Evolutionary conservation across 306 rosid genomes (phyloP), one percentile per base, ranked within the genome.

Genomic region (Medicago lupulina): DNA sequence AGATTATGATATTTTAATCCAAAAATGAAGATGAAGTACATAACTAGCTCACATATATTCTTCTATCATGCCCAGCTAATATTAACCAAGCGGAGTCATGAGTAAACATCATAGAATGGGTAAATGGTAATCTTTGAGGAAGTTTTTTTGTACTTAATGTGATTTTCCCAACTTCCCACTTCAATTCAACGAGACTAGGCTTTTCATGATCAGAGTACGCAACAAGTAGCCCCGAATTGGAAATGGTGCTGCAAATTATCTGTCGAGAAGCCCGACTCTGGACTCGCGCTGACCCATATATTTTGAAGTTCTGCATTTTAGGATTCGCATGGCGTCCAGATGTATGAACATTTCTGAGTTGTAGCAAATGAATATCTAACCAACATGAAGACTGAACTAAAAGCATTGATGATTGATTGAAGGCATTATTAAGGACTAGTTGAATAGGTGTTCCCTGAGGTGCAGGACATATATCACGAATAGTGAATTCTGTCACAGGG

Each of bases 381-480:
- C 84, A 86, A 65, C 72, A 74, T 8, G 95, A 81, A 71, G 86
- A 85, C 83, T 91, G 98, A 71, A 94, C 90, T 59, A 94, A 87
- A 84, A 94, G 89, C 79, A 90, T 76, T n/a, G 96, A 73, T 12
- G 88, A 70, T 76, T 87, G 85, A 78, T 86, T 83, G 80, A 80
- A 88, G 46, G 63, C 75, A 23, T 92, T 85, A 74, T 88, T 83
- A 60, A 50, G 86, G 18, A 84, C 98, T 41, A 94, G 86, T 68
- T 94, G 96, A 82, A 92, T 81, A 2, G 97, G 89, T 60, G 87
- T 79, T 75, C 96, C 90, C 80, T 94, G 98, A n/a, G 98, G 97
- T 6, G 90, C 97, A 74, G 97, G 98, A 71, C 98, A 94, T 25
- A 94, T 87, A 80, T 94, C 96, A 81, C 88, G 98, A n/a, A 93